Conservation (phyloP, 345 rosid genomes). For the Combretum micranthum region DNA sequence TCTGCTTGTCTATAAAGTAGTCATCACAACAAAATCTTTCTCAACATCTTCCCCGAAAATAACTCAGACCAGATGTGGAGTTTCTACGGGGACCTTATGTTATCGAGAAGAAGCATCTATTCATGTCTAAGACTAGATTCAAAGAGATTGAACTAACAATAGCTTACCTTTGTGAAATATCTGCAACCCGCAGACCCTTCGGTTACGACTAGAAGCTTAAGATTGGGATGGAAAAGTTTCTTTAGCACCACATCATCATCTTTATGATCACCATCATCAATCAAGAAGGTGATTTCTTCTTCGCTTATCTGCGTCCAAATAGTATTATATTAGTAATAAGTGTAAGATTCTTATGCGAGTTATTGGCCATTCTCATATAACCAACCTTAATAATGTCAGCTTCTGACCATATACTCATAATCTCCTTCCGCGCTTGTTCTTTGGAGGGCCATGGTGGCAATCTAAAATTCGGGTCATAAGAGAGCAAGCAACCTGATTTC, state of each 20-base stretch:
- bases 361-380: not conserved
- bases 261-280: slow-evolving; percentile 23
- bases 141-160: not conserved
- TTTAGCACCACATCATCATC: slow-evolving; percentile 39
- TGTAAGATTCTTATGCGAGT: not conserved
- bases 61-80: too few relatives aligned
- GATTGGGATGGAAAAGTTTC: slow-evolving; percentile 41
- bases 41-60: too few relatives aligned
- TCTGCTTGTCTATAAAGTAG: too few relatives aligned
- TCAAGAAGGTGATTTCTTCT: slow-evolving; percentile 35
- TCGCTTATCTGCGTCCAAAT: slow-evolving; percentile 26
- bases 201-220: slow-evolving; percentile 55
- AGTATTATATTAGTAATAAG: not conserved
- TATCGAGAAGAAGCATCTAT: not conserved
- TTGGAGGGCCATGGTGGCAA: slow-evolving; percentile 54
- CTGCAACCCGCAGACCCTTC: slow-evolving; percentile 52
- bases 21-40: too few relatives aligned
- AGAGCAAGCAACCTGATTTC: slow-evolving; percentile 49
- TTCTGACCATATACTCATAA: slow-evolving; percentile 59
- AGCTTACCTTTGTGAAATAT: slow-evolving; percentile 42
- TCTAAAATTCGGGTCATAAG: slow-evolving; percentile 58
- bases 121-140: not conserved
- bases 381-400: slow-evolving; percentile 47
- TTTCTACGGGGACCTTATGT: too few relatives aligned
- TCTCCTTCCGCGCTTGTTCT: slow-evolving; percentile 46